Base-by-base conservation (phyloP, 2,329 filamentous ascomycete genomes). In the Aspergillus fijiensis region DNA sequence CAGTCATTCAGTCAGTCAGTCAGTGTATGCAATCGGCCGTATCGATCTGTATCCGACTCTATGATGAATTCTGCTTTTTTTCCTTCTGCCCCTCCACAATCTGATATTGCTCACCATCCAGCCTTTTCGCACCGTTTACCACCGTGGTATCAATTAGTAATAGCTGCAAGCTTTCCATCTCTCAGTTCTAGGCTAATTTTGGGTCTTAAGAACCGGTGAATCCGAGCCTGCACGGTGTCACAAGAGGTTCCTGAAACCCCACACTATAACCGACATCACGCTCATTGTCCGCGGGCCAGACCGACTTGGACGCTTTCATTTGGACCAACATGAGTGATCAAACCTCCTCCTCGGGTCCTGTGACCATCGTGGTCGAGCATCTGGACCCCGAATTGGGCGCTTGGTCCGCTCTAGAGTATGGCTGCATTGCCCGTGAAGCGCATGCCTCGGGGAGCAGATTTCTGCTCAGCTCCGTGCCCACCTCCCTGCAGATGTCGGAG, bases 371-470 rank as follows among this genome's bases (percentile, higher is more conserved):
- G 70, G 93, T 98, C 69, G 94, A 98, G 81, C 94, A 99, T 78
- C 87, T 99, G 65, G 95, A 99, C 79, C 89, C 91, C 47, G 95
- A 99, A 77, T 84, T 99, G 31, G 95, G 96, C 35, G 85, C 87
- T 47, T 99, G 95, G 95, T 98, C 95, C 25, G 87, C 91, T 65
- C 85, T 98, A 56, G 95, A 99, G 80, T 99, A 99, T 80, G 81
- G 87, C 58, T 86, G 89, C 71, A 97, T 99, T 74, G 92, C 92
- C 55, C 81, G 85, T 62, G 95, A 99, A 81, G 92, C 90, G 55
- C 80, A 86, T 63, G 83, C 83, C 25, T 79, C 85, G 3, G 84
- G 85, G 35, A 85, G 87, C 58, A 82, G 82, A 55, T 96, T 98
- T 75, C 85, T 91, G 66, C 85, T 96, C 60, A 96, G 92, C 33